Evolutionary conservation across 345 rosid species (phyloP).

Genomic region (Iberis pinnata): DNA sequence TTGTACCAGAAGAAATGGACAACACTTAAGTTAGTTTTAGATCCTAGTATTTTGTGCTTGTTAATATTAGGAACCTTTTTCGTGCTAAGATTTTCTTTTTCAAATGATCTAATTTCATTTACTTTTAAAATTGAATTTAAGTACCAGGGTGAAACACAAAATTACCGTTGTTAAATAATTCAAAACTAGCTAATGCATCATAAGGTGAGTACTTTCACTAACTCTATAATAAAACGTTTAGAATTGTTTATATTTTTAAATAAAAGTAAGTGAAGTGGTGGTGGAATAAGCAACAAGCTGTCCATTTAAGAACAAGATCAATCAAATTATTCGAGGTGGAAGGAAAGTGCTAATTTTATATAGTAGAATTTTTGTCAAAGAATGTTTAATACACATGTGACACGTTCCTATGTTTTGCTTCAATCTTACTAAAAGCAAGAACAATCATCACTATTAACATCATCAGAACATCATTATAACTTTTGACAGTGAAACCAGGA

Average conservation of each 20-base stretch:
- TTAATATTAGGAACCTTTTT: too few species aligned
- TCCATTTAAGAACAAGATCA: constrained; percentile 4
- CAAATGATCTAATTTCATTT: background rate
- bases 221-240: background rate
- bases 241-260: background rate
- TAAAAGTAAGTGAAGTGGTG: constrained; percentile 22
- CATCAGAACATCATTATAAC: constrained; percentile 1
- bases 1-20: too few species aligned
- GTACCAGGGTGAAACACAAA: too few species aligned
- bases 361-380: background rate
- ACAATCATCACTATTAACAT: constrained; percentile 18
- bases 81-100: too few species aligned
- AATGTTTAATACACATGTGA: constrained; percentile 19
- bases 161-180: background rate
- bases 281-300: constrained; percentile 21
- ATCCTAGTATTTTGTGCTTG: too few species aligned
- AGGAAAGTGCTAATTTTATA: constrained; percentile 18
- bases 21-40: too few species aligned
- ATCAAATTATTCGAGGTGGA: constrained; percentile 18
- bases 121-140: background rate
- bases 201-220: constrained; percentile 12
- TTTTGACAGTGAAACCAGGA: too few species aligned
- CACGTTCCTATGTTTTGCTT: constrained; percentile 29
- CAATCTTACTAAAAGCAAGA: constrained; percentile 30
- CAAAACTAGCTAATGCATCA: background rate